Conservation (phyloP, 2,329 filamentous ascomycete species). For the Aspergillus melleus region DNA sequence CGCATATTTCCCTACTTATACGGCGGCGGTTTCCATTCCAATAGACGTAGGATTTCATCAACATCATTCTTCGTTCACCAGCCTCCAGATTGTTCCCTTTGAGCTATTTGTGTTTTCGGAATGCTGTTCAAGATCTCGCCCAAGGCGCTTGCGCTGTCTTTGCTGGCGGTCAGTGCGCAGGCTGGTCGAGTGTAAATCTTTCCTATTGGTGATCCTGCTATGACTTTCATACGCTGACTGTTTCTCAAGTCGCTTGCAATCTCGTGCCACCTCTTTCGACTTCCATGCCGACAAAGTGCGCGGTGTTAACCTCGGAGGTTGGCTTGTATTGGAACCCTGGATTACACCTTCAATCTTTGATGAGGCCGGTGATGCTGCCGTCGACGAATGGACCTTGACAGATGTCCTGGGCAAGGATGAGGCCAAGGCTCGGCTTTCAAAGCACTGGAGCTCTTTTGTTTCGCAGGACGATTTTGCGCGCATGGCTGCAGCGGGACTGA, state of each 20-base stretch:
- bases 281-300: slow-evolving; percentile 58
- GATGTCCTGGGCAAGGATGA: slow-evolving; percentile 51
- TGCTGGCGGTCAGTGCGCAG: slow-evolving; percentile 24
- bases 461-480: slow-evolving; percentile 56
- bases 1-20: slow-evolving; percentile 31
- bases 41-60: slow-evolving; percentile 18
- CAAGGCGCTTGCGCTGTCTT: slow-evolving; percentile 28
- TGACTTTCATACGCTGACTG: slow-evolving; percentile 5
- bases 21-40: slow-evolving; percentile 26
- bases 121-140: slow-evolving; percentile 28
- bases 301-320: slow-evolving; percentile 66
- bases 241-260: slow-evolving; percentile 24
- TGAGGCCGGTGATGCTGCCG: slow-evolving; percentile 47
- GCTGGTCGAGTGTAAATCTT: slow-evolving; percentile 30
- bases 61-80: slow-evolving; percentile 23
- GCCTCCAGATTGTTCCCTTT: slow-evolving; percentile 18
- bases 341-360: slow-evolving; percentile 64
- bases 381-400: slow-evolving; percentile 60
- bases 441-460: slow-evolving; percentile 63
- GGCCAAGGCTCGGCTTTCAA: slow-evolving; percentile 48
- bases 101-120: slow-evolving; percentile 14
- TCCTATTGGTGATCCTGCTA: not conserved
- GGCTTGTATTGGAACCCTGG: slow-evolving; percentile 65
- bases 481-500: slow-evolving; percentile 59
- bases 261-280: slow-evolving; percentile 47